Conservation (phyloP, 2,329 filamentous ascomycete genomes). For the Colletotrichum sp. region DNA sequence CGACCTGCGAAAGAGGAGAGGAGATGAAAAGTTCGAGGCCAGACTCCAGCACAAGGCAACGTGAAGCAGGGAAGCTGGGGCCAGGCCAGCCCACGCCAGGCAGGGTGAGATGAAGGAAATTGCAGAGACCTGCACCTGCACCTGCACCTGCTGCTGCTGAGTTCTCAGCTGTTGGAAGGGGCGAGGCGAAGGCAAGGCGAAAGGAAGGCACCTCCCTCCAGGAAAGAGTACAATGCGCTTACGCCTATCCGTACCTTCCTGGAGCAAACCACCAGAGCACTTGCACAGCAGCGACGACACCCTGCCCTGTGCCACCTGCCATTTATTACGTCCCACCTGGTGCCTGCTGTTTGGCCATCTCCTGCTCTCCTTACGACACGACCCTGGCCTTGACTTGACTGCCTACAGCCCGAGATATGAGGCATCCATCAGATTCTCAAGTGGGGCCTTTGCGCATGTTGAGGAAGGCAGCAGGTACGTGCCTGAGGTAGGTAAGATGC, state of each 20-base stretch:
- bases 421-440: neutral
- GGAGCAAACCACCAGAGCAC: neutral
- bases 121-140: neutral
- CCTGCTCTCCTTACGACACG: neutral
- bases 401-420: neutral
- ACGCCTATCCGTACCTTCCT: neutral
- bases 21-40: conserved; percentile 1
- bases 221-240: neutral
- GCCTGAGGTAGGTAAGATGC: neutral
- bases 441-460: neutral
- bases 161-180: neutral
- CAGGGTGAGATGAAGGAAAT: neutral
- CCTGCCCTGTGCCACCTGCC: neutral
- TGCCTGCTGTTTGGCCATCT: neutral
- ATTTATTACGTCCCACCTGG: neutral
- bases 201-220: neutral
- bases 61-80: neutral
- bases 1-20: neutral
- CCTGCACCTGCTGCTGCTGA: neutral
- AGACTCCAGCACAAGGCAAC: conserved; percentile 4
- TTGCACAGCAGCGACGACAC: neutral
- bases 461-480: neutral
- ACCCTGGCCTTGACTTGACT: neutral
- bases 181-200: neutral
- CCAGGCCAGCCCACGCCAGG: neutral